Evolutionary conservation across 2,329 filamentous ascomycete species (phyloP).

Genomic region (Fusarium palustre): DNA sequence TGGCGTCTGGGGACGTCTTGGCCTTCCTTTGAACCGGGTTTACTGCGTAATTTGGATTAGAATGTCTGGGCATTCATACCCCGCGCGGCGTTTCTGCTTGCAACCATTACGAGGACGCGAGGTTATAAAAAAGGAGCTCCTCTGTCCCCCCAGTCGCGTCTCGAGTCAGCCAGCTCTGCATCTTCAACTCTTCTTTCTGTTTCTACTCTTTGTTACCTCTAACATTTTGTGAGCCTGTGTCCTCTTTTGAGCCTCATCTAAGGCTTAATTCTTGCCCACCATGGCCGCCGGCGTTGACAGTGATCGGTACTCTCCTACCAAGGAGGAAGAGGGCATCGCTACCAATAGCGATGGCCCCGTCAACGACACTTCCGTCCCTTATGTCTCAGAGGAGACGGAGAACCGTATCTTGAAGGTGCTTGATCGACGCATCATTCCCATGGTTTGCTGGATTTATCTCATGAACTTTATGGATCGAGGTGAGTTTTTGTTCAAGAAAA

Average conservation of each 20-base stretch:
- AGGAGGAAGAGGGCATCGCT: conserved; percentile 28
- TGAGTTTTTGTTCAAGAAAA: background rate
- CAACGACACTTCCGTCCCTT: conserved; percentile 26
- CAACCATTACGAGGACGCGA: conserved; percentile 18
- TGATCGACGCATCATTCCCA: conserved; percentile 50
- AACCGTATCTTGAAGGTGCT: conserved; percentile 46
- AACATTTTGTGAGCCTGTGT: background rate
- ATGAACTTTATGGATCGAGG: conserved; percentile 55
- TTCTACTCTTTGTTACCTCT: background rate
- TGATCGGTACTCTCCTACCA: conserved; percentile 22
- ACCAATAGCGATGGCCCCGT: conserved; percentile 28
- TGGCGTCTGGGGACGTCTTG: conserved; percentile 23
- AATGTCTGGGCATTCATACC: conserved; percentile 35
- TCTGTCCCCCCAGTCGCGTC: conserved; percentile 12
- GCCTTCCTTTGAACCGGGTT: conserved; percentile 18
- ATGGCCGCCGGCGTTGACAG: conserved; percentile 18
- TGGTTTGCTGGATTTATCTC: conserved; percentile 51
- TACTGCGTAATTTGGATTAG: conserved; percentile 32
- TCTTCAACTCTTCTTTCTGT: conserved; percentile 4
- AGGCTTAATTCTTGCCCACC: background rate
- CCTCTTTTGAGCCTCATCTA: background rate
- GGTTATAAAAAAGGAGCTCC: conserved; percentile 24
- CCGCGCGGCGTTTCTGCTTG: conserved; percentile 13
- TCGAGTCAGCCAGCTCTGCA: conserved; percentile 9
- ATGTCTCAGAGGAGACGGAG: conserved; percentile 41